These are phyloP conservation scores for Chaetomium sp. DNA, from an alignment of 2,329 filamentous ascomycete genomes.

Conservation along the genomic window DNA sequence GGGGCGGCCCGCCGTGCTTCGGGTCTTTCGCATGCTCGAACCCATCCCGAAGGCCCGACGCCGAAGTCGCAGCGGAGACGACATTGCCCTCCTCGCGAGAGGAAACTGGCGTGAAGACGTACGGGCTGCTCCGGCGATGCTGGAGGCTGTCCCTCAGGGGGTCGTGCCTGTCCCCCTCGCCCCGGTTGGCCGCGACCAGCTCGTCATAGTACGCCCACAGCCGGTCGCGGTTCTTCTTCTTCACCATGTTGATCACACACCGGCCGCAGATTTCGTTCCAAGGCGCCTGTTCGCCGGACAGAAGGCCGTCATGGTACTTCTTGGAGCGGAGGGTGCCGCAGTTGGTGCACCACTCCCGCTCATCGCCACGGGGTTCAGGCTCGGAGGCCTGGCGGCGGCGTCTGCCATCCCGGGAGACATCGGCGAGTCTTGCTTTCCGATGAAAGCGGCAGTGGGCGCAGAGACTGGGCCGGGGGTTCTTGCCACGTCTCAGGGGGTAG, in stretches of 20 bases:
- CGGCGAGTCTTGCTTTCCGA: background rate
- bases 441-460: conserved; percentile 20
- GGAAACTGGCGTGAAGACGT: background rate
- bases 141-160: background rate
- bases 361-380: conserved; percentile 10
- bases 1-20: background rate
- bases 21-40: background rate
- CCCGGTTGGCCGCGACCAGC: background rate
- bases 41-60: background rate
- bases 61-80: background rate
- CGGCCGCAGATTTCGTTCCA: conserved; percentile 18
- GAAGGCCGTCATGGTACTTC: conserved; percentile 17
- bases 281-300: conserved; percentile 1
- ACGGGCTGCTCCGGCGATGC: conserved; percentile 9
- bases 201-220: background rate
- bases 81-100: background rate
- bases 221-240: background rate
- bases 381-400: background rate
- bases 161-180: background rate
- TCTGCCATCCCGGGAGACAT: background rate
- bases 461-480: conserved; percentile 13
- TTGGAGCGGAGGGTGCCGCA: conserved; percentile 27
- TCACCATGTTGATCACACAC: conserved; percentile 5
- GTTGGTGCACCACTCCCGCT: conserved; percentile 23
- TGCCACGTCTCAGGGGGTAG: background rate